Percentiles rank a stretch among this genome's conserved stretches.
Conservation (phyloP, 2,329 filamentous ascomycete species). For the Dothideomycetidae sp. region DNA sequence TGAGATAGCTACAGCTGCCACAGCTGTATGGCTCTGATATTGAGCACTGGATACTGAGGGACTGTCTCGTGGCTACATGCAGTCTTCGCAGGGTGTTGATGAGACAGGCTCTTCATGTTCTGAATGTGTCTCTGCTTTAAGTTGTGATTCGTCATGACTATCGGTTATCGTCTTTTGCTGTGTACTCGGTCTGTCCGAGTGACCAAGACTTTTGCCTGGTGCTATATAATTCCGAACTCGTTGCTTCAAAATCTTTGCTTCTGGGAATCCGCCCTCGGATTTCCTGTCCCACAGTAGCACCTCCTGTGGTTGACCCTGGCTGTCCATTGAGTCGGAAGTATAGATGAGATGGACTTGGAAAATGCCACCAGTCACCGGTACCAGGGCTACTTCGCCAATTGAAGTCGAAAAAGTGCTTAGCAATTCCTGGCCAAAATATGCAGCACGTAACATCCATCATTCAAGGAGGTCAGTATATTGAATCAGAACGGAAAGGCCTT, state of each 20-base stretch:
- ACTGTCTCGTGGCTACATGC: no score
- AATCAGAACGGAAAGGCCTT: neutral
- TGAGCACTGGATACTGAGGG: no score
- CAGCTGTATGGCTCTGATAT: conserved; percentile 22
- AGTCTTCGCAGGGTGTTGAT: no score
- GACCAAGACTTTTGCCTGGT: conserved; percentile 63
- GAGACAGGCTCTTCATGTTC: no score
- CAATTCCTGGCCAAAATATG: conserved; percentile 82
- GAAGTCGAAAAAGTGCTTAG: conserved; percentile 78
- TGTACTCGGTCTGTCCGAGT: conserved; percentile 35
- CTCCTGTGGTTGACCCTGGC: conserved; percentile 21
- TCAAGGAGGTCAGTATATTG: conserved; percentile 8
- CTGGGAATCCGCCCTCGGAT: conserved; percentile 76
- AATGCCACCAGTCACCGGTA: conserved; percentile 70
- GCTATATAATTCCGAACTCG: conserved; percentile 70
- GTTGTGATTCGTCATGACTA: no score
- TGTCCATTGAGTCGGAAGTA: conserved; percentile 11
- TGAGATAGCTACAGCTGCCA: conserved; percentile 19
- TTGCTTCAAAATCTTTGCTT: conserved; percentile 83
- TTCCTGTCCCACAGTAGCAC: conserved; percentile 78
- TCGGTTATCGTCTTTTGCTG: no score
- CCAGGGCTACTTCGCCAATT: conserved; percentile 75
- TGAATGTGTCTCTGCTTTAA: no score
- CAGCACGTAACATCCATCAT: conserved; percentile 22
- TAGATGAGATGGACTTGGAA: conserved; percentile 59